Conservation (phyloP, 495 filamentous ascomycete species). For the Xylaria intraflava region DNA sequence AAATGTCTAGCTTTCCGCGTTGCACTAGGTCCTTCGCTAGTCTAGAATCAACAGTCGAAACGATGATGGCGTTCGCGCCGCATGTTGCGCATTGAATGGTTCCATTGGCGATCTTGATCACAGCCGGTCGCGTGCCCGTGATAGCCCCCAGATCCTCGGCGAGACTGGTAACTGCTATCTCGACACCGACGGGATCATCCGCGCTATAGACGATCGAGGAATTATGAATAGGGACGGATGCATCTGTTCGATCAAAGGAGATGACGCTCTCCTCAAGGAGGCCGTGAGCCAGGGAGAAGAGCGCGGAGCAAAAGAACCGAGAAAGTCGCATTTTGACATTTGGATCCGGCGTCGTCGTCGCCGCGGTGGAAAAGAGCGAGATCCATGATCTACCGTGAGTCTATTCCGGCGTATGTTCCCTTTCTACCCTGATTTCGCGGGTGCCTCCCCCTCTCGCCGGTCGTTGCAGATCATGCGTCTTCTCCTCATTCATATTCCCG, state of each 20-base stretch:
- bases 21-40: neutral
- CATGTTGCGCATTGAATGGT: neutral
- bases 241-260: constrained; percentile 16
- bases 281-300: neutral
- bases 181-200: constrained; percentile 51
- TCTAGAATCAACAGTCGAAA: neutral
- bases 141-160: constrained; percentile 53
- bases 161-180: constrained; percentile 51
- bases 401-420: too few relatives aligned
- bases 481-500: too few relatives aligned
- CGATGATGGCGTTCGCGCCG: neutral
- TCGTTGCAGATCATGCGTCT: too few relatives aligned
- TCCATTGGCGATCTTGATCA: neutral
- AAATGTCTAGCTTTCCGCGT: constrained; percentile 37
- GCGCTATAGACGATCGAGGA: constrained; percentile 32
- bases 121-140: constrained; percentile 28
- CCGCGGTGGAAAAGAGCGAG: too few relatives aligned
- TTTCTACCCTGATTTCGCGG: too few relatives aligned
- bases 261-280: constrained; percentile 23
- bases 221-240: constrained; percentile 20
- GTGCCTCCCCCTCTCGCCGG: too few relatives aligned
- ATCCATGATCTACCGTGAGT: too few relatives aligned
- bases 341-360: too few relatives aligned
- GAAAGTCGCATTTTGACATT: neutral
- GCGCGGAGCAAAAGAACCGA: neutral